A percentile compares a stretch with the other conserved stretches of the same genome.
Conservation (phyloP, 2,329 filamentous ascomycete species). For the Tolypocladium sp. region DNA sequence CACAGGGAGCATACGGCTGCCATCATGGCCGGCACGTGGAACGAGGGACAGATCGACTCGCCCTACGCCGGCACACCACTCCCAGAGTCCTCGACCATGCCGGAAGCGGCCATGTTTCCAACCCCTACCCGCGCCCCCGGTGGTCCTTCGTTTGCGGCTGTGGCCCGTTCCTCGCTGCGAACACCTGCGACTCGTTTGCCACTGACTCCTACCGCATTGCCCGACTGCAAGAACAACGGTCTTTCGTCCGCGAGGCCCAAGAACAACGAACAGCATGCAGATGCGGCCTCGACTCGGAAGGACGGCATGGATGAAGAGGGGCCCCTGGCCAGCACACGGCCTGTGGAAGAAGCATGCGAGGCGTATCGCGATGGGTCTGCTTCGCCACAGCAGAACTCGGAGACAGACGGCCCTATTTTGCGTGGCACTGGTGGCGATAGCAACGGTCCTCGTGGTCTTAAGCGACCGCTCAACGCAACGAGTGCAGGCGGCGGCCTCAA, state of each 20-base stretch:
- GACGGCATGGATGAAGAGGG: neutral
- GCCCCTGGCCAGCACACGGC: neutral
- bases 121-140: neutral
- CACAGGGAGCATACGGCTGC: conserved; percentile 42
- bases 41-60: conserved; percentile 54
- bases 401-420: neutral
- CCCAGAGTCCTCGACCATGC: conserved; percentile 7
- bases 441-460: conserved; percentile 20
- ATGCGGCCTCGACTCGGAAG: neutral
- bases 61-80: conserved; percentile 26
- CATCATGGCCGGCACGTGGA: conserved; percentile 49
- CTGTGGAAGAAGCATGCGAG: neutral
- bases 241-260: neutral
- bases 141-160: conserved; percentile 1
- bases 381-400: conserved; percentile 7
- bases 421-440: conserved; percentile 2
- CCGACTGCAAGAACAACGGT: neutral
- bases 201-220: neutral
- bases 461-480: conserved; percentile 17
- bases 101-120: conserved; percentile 9
- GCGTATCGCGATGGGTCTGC: conserved; percentile 9
- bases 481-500: conserved; percentile 2
- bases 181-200: neutral
- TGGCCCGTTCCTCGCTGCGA: conserved; percentile 1
- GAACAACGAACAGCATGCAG: neutral